Conservation (phyloP, 1,284 basidiomycete genomes). For the Ganoderma lucidum region DNA sequence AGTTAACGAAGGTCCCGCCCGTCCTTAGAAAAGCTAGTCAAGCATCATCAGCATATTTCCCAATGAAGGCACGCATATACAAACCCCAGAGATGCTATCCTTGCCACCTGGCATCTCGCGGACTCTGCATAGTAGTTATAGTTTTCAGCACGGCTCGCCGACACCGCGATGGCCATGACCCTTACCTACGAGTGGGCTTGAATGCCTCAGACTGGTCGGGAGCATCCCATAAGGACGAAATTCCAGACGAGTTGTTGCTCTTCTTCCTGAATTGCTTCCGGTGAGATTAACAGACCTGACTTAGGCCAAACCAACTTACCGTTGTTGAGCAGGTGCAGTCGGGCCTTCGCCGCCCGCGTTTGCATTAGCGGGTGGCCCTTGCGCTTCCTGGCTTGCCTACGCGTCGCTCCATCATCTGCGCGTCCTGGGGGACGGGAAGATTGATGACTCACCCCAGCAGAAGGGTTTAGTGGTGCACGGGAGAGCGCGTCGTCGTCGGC, state of each 20-base stretch:
- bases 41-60: background rate
- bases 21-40: background rate
- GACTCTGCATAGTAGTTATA: constrained; percentile 26
- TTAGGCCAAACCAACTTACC: background rate
- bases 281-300: background rate
- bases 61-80: background rate
- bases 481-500: constrained; percentile 51
- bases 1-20: background rate
- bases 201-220: constrained; percentile 53
- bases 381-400: background rate
- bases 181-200: constrained; percentile 72
- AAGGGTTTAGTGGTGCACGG: constrained; percentile 35
- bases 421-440: background rate
- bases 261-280: constrained; percentile 6
- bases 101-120: constrained; percentile 60
- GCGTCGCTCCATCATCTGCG: background rate
- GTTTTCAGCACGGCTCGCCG: background rate
- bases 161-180: background rate
- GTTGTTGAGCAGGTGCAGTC: background rate
- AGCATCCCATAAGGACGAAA: constrained; percentile 51
- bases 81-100: constrained; percentile 63
- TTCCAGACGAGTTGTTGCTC: constrained; percentile 18
- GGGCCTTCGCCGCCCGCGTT: background rate
- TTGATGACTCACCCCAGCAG: constrained; percentile 12
- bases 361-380: constrained; percentile 4